phyloP scores from a whole-genome alignment of 225 moss, liverwort and hornwort species.

The Ulota crispa region DNA sequence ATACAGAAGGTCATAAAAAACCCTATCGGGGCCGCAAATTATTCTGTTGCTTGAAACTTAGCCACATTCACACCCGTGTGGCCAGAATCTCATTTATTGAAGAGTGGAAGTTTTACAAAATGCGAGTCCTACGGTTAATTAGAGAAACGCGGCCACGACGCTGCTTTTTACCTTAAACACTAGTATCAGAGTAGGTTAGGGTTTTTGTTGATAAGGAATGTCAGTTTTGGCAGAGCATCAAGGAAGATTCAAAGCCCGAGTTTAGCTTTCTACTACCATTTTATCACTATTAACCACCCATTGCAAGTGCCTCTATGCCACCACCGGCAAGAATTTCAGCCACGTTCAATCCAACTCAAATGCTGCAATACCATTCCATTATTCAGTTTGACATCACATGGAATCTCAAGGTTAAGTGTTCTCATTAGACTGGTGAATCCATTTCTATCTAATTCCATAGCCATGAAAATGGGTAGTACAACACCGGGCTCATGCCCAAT shows the following conservation, averaged over 20 bases:
- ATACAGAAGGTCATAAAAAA: too few species aligned
- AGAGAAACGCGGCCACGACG: too few species aligned
- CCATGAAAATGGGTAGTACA: background rate
- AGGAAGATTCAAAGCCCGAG: background rate
- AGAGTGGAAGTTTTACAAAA: too few species aligned
- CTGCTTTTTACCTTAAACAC: too few species aligned
- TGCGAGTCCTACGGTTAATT: too few species aligned
- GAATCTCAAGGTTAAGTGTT: background rate
- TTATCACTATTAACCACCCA: background rate
- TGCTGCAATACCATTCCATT: background rate
- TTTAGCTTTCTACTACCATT: background rate
- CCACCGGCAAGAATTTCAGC: background rate
- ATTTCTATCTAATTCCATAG: slow-evolving; percentile 1
- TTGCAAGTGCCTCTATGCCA: background rate
- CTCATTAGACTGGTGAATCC: background rate
- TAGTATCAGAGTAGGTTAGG: too few species aligned
- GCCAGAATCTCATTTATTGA: too few species aligned
- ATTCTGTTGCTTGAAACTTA: too few species aligned
- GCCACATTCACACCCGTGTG: too few species aligned
- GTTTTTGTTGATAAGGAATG: background rate
- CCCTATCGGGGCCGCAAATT: too few species aligned
- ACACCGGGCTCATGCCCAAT: slow-evolving; percentile 5
- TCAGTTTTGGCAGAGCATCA: background rate
- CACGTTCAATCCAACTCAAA: background rate
- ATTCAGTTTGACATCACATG: background rate